Evolutionary conservation across 108 stramenopile genomes (phyloP).

Genomic region (Pseudonitzschia multistriata): DNA sequence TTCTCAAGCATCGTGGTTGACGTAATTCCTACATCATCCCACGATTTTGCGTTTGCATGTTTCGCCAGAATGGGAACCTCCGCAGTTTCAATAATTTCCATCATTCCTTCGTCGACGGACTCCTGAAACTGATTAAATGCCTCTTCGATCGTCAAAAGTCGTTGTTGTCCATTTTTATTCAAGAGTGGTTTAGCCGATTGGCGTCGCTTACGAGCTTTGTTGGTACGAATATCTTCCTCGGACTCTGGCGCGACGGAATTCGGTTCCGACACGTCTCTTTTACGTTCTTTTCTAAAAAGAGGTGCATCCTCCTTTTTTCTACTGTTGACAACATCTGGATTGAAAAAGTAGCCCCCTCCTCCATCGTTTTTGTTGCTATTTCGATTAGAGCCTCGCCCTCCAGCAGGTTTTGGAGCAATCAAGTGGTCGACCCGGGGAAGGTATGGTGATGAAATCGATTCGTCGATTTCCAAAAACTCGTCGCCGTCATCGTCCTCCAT

Average conservation of each 20-base stretch:
- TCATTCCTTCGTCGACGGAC: constrained; percentile 24
- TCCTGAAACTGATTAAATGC: constrained; percentile 50
- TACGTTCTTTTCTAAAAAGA: not conserved
- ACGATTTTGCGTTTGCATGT: constrained; percentile 20
- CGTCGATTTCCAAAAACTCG: constrained; percentile 39
- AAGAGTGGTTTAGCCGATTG: constrained; percentile 31
- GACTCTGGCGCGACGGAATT: not conserved
- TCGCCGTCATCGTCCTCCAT: constrained; percentile 26
- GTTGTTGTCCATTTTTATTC: constrained; percentile 57
- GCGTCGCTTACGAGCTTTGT: constrained; percentile 3
- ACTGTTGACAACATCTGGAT: constrained; percentile 17
- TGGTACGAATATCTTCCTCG: not conserved
- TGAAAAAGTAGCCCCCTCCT: constrained; percentile 46
- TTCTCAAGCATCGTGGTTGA: constrained; percentile 50
- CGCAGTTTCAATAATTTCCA: constrained; percentile 19
- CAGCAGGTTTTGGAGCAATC: constrained; percentile 57
- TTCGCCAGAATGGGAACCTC: constrained; percentile 24
- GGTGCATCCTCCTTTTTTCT: constrained; percentile 2
- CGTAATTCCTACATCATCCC: constrained; percentile 75
- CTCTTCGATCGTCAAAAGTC: constrained; percentile 64
- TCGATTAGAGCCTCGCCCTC: constrained; percentile 42
- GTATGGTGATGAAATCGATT: not conserved
- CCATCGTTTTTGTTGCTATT: constrained; percentile 8
- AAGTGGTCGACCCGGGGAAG: constrained; percentile 32
- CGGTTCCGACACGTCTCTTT: not conserved